Base-by-base conservation (phyloP, 805 yeast genomes). In the Teunomyces stri region DNA sequence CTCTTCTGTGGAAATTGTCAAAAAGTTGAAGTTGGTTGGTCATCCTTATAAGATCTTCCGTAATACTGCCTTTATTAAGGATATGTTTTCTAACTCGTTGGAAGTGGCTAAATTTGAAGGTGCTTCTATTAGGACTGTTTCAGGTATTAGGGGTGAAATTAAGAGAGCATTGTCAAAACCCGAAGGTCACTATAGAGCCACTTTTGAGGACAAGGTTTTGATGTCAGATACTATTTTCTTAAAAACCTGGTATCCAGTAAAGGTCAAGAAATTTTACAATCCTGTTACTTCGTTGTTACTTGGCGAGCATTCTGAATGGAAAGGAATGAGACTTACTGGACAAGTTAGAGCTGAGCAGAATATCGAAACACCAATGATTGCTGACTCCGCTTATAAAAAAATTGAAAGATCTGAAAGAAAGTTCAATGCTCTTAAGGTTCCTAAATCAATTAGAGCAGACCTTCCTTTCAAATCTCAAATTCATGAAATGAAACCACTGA, bases 61-160 rank as follows among this genome's bases (percentile, higher is more conserved):
- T 62, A 94, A 94, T 69, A 94, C 99, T 4, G 99, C 99, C 1
- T 94, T 95, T 65, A 85, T 94, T 61, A 92, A 89, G 69, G 97
- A 92, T 60, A 94, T 94, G 99, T 94, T 94, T 66, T 76, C 86
- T 22, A 84, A 94, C 50, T 80, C 96, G 0, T 75, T 94, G 68
- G 99, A 94, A 70, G 96, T 92, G 48, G 98, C 98, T 34, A 88
- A 90, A 64, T 94, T 94, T 62, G 99, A 94, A 72, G 99, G 99
- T 49, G 99, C 99, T 0, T 85, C 90, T 40, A 90, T 94, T 62
- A 87, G 90, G 66, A 95, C 99, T 0, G 99, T 94, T 4, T 88
- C 96, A 6, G 99, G 99, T 50, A 89, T 94, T 49, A 77, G 99
- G 56, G 99, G 99, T 67, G 98, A 94, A 66, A 92, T 94, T 58